Percentiles rank a stretch among this genome's conserved stretches.
These are phyloP conservation scores for Eimeria praecox DNA, from an alignment of 169 alveolate species.

Conservation along the genomic window DNA sequence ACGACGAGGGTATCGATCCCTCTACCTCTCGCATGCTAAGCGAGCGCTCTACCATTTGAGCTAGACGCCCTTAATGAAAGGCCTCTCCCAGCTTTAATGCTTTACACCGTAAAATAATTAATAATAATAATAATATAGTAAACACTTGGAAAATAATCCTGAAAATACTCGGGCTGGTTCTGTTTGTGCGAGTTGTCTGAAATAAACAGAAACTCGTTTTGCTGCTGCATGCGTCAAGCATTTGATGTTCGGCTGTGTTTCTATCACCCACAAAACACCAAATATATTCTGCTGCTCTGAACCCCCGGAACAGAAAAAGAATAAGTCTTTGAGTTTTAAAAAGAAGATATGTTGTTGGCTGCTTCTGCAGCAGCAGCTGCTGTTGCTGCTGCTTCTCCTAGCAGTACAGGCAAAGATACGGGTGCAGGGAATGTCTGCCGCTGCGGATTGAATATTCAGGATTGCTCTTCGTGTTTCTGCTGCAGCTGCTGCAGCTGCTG, in stretches of 20 bases:
- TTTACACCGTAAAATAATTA: not conserved
- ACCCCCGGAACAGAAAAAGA: not conserved
- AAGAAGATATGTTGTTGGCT: not conserved
- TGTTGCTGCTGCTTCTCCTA: not conserved
- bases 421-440: not conserved
- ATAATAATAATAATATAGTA: no score
- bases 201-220: no score
- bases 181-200: no score
- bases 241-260: not conserved
- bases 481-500: constrained; percentile 36
- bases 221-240: not conserved
- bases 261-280: not conserved
- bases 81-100: not conserved
- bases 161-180: no score
- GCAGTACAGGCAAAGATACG: not conserved
- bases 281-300: not conserved
- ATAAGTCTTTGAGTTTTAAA: not conserved
- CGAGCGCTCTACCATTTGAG: constrained; percentile 99
- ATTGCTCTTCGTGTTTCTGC: constrained; percentile 7
- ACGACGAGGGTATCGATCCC: constrained; percentile 99
- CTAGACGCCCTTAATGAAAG: constrained; percentile 94
- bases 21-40: constrained; percentile 99
- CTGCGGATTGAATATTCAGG: not conserved
- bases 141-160: no score
- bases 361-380: not conserved